phyloP scores from a whole-genome alignment of 2,329 filamentous ascomycete genomes.

The Arthrocladium fulminans region DNA sequence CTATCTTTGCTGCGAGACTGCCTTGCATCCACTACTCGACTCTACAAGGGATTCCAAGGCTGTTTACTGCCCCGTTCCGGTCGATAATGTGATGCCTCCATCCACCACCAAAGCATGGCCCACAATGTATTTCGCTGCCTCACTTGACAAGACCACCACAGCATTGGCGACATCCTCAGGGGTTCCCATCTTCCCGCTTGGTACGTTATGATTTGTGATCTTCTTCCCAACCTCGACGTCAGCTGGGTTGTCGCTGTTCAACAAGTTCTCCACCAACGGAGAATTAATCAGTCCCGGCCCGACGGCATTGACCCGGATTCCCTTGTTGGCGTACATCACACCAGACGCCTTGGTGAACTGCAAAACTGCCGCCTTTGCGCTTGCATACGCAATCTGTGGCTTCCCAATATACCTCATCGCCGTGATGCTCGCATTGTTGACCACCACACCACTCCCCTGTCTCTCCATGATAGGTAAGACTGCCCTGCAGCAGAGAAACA shows the following conservation, averaged over 20 bases:
- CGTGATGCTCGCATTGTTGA: conserved; percentile 46
- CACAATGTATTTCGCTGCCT: conserved; percentile 28
- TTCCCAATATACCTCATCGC: conserved; percentile 45
- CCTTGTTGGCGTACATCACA: conserved; percentile 32
- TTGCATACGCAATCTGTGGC: conserved; percentile 47
- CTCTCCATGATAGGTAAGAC: conserved; percentile 47
- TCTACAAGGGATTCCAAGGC: too few relatives aligned
- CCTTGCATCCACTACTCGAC: too few relatives aligned
- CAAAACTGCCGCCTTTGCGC: conserved; percentile 44
- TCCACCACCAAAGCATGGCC: conserved; percentile 31
- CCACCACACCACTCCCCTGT: conserved; percentile 37
- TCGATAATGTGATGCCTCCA: conserved; percentile 28
- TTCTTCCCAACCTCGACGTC: conserved; percentile 43
- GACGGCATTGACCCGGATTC: conserved; percentile 33
- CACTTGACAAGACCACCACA: conserved; percentile 26
- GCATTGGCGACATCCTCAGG: conserved; percentile 30
- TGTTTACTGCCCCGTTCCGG: background rate
- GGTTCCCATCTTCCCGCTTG: conserved; percentile 28
- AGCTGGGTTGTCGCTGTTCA: conserved; percentile 36
- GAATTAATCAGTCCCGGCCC: conserved; percentile 50
- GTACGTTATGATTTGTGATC: conserved; percentile 23
- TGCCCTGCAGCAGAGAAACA: conserved; percentile 45
- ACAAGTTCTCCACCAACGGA: conserved; percentile 40
- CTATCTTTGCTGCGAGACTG: too few relatives aligned
- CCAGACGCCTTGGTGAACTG: conserved; percentile 44